Evolutionary conservation across 495 filamentous ascomycete genomes (phyloP), one percentile per base, ranked within the genome.

Genomic region (Parachaetomium inaequale): DNA sequence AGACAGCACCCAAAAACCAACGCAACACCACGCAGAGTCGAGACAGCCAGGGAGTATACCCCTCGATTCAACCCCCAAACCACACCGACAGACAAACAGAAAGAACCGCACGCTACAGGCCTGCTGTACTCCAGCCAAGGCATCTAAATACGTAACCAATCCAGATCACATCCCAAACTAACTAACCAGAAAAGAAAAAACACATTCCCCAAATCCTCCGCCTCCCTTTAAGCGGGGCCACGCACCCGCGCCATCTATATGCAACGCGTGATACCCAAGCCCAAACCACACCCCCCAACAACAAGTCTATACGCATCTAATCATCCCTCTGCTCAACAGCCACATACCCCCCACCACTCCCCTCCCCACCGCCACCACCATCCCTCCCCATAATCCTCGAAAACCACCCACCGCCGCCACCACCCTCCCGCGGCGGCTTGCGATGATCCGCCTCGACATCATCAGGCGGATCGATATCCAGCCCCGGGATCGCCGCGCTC

Each of bases 241-340:
- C 34, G 21, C 36, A 53, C n/a, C 42, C 63, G 49, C 65, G 68
- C 70, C 65, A 62, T 75, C 73, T 76, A 75, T 75, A 71, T 74
- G 73, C 70, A 59, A 19, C 56, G 21, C 1, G 19, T 3, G 8
- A 5, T 47, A 47, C 36, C 25, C 26, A 42, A 57, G 19, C 17
- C 38, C 15, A 46, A 64, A 66, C 56, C 60, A 66, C 58, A 56
- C 36, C 66, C 25, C 42, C 10, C 32, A 23, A 51, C 50, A 31
- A 3, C 49, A 63, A 60, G 55, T 55, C 55, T 49, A 19, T 32
- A 40, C 1, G 7, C n/a, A 15, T 63, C 70, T 71, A 81, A 49
- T 79, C 77, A 47, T 74, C 78, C 36, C 72, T 59, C 53, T 81
- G 78, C 38, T 70, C 73, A 62, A 81, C 58, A 25, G 75, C 72